Percentiles rank a stretch among this genome's conserved stretches.
These are phyloP conservation scores for Plicaturopsis crispa DNA, from an alignment of 768 basidiomycete species.

Conservation along the genomic window DNA sequence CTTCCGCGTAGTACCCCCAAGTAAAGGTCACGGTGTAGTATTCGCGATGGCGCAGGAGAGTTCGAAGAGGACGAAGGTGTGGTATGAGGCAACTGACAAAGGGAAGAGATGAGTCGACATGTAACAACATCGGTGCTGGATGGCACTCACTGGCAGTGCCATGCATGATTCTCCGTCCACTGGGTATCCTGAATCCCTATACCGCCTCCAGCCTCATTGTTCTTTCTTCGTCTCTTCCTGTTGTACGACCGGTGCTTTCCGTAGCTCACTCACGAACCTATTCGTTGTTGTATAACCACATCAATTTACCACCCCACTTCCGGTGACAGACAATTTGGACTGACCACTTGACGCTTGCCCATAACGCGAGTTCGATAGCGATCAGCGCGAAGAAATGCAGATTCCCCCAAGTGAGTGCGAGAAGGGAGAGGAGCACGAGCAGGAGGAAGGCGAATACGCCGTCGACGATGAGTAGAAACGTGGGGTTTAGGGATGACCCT, in stretches of 20 bases:
- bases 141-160: background rate
- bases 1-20: too few species aligned
- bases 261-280: conserved; percentile 66
- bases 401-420: conserved; percentile 56
- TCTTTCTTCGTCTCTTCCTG: conserved; percentile 11
- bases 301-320: too few species aligned
- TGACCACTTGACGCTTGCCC: conserved; percentile 80
- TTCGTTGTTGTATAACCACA: conserved; percentile 11
- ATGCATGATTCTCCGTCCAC: background rate
- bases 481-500: conserved; percentile 70
- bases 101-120: conserved; percentile 31
- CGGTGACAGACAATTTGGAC: too few species aligned
- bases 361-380: conserved; percentile 57
- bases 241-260: conserved; percentile 23
- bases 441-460: conserved; percentile 51
- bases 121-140: background rate
- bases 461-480: conserved; percentile 59
- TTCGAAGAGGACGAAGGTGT: conserved; percentile 64
- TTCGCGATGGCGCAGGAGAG: conserved; percentile 84
- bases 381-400: conserved; percentile 63
- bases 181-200: background rate
- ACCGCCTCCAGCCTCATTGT: conserved; percentile 10
- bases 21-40: conserved; percentile 48
- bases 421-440: conserved; percentile 49
- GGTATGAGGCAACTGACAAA: conserved; percentile 74